These are phyloP conservation scores for Lepiota subincarnata DNA, from an alignment of 768 basidiomycete species.

Conservation along the genomic window DNA sequence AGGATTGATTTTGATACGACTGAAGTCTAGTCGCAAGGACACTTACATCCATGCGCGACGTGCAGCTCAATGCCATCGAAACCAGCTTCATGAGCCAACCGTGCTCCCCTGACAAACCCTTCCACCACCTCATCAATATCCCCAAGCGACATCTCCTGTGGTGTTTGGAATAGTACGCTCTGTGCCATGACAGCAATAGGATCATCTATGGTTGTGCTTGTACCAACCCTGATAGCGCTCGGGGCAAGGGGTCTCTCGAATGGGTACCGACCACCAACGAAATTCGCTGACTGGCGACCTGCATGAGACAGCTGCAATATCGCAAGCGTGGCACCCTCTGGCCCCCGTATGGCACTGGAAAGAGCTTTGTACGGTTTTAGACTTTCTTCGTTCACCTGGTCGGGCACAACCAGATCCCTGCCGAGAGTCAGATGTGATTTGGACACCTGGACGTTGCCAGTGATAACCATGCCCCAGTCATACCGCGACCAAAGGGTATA, in stretches of 20 bases:
- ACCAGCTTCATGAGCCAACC: conserved; percentile 58
- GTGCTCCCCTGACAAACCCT: conserved; percentile 65
- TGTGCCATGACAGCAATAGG: conserved; percentile 37
- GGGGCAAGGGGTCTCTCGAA: conserved; percentile 67
- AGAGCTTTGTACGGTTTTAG: conserved; percentile 48
- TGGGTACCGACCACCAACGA: conserved; percentile 63
- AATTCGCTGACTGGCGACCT: conserved; percentile 77
- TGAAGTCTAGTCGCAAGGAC: background rate
- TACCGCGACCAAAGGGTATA: conserved; percentile 74
- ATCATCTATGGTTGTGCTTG: conserved; percentile 14
- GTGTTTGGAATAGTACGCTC: conserved; percentile 57
- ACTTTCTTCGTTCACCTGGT: conserved; percentile 33
- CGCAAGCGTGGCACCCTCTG: conserved; percentile 36
- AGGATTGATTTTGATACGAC: background rate
- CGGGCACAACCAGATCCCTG: conserved; percentile 64
- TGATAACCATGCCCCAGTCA: conserved; percentile 85
- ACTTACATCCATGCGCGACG: conserved; percentile 81
- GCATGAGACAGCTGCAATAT: conserved; percentile 83
- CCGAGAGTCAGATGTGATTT: conserved; percentile 62
- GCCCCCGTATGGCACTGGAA: conserved; percentile 47
- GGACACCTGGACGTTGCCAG: conserved; percentile 79
- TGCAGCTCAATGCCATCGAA: conserved; percentile 90
- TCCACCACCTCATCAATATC: conserved; percentile 63
- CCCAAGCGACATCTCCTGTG: conserved; percentile 47
- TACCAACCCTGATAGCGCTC: conserved; percentile 53